Evolutionary conservation across 345 rosid species (phyloP).

Genomic region (Acer yangbiense): DNA sequence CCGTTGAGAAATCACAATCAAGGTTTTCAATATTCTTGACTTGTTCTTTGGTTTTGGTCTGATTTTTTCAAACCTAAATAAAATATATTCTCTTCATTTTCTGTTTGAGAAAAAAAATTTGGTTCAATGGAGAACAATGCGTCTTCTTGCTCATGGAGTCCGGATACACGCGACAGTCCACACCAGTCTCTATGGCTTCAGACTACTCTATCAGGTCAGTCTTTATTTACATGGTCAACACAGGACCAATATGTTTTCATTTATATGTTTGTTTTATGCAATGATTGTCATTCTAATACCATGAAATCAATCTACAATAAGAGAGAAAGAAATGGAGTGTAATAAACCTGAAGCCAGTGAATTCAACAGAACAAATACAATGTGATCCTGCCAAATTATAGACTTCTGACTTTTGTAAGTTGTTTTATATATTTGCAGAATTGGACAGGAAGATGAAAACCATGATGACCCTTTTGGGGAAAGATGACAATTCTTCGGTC

Average conservation of each 20-base stretch:
- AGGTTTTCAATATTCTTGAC: conserved; percentile 21
- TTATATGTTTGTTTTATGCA: neutral
- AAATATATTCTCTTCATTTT: neutral
- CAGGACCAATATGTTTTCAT: neutral
- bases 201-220: conserved; percentile 40
- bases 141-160: conserved; percentile 13
- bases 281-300: neutral
- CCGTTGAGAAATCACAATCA: neutral
- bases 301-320: neutral
- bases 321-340: neutral
- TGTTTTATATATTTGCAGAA: conserved; percentile 33
- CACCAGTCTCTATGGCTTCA: conserved; percentile 44
- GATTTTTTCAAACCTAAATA: neutral
- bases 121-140: conserved; percentile 18
- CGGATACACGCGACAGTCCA: neutral
- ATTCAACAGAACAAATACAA: neutral
- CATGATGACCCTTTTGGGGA: conserved; percentile 33
- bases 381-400: neutral
- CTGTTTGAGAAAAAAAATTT: neutral
- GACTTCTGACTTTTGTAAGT: neutral
- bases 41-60: conserved; percentile 15
- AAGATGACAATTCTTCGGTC: conserved; percentile 7
- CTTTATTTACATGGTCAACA: neutral
- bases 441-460: conserved; percentile 35
- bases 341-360: neutral